Evolutionary conservation across 371 early-diverging fungal genomes (phyloP).

Genomic region (Mortierella sp.): DNA sequence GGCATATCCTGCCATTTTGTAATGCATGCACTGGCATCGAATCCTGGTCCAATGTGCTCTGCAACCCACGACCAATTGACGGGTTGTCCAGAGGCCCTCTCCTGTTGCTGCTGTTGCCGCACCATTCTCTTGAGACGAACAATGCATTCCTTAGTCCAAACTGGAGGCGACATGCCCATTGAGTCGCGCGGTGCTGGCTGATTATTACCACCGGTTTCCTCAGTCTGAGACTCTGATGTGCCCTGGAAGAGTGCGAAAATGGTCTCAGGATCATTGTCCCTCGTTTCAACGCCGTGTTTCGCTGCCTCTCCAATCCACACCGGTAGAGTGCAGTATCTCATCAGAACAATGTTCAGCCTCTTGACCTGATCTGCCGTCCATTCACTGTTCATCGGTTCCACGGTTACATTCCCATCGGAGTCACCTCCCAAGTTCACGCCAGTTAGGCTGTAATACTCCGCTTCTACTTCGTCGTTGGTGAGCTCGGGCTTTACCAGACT

Average conservation of each 20-base stretch:
- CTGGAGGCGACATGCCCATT: no score
- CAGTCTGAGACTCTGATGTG: no score
- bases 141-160: conserved; percentile 17
- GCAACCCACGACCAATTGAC: conserved; percentile 49
- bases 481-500: conserved; percentile 32
- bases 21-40: conserved; percentile 33
- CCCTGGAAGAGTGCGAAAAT: no score
- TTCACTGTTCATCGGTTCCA: not conserved
- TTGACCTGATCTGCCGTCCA: conserved; percentile 30
- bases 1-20: conserved; percentile 24
- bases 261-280: conserved; percentile 23
- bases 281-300: conserved; percentile 4
- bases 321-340: conserved; percentile 25
- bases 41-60: conserved; percentile 48
- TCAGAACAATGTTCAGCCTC: conserved; percentile 24
- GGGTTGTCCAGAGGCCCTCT: not conserved
- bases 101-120: conserved; percentile 27
- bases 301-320: conserved; percentile 22
- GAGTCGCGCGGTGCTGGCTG: no score
- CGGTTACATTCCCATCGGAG: not conserved
- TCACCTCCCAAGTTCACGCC: conserved; percentile 18
- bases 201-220: no score
- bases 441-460: conserved; percentile 38
- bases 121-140: conserved; percentile 30
- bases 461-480: conserved; percentile 28